Evolutionary conservation across 352 stramenopile species (phyloP), one percentile per base, ranked within the genome.

Genomic region (Blastocystis sp.): DNA sequence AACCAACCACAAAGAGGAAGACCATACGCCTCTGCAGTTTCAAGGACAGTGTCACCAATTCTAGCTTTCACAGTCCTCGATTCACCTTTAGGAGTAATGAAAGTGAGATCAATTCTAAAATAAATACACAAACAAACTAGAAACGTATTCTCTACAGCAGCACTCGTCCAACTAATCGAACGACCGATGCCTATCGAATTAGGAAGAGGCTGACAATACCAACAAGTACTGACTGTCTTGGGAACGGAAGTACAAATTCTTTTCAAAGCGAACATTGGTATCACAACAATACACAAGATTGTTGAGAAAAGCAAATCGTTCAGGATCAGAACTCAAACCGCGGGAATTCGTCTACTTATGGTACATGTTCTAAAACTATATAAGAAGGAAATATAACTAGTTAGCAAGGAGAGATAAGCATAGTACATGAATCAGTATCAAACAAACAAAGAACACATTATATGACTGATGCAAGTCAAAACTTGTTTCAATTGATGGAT

Each of bases 21-120:
- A 26, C 50, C 62, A 41, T 84, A 84, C 26, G 73, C 50, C 34
- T 84, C 73, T 50, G 73, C 73, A 26, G 73, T 84, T 23, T 84
- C 53, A 23, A 84, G 73, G 13, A 84, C 47, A 26, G 73, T 84
- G 29, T 84, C 73, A 29, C 73, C 73, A 84, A 84, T 84, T 66
- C 73, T 64, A 43, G 73, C 73, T 55, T 84, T 84, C 39, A 84
- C 73, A 15, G 73, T 63, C 56, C 34, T 84, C 39, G 73, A 84
- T 84, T 84, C 55, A 47, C 73, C 73, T 47, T 84, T 53, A 29
- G 73, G 73, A 23, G 73, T 66, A 45, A 84, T 84, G 73, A 84
- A 84, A 39, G 73, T 84, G 37, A 84, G 50, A 69, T 84, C 73
- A 50, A 84, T 84, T 29, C 73, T 84, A 84, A 34, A 66, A 20